Base-by-base conservation (phyloP, 2,329 filamentous ascomycete genomes). In the Fragosphaeria purpurea region DNA sequence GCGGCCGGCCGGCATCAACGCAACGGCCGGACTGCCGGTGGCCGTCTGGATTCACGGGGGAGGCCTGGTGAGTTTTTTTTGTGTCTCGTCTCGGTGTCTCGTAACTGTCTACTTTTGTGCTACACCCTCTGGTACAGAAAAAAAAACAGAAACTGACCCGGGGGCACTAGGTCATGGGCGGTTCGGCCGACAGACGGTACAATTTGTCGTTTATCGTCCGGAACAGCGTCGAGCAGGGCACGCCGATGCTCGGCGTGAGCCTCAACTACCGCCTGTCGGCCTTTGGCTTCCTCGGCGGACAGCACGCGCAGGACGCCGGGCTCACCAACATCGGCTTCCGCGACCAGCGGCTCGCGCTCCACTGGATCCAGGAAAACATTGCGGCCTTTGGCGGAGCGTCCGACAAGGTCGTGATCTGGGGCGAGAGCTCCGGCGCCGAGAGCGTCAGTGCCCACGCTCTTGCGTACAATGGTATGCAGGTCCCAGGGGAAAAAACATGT, bases 161-260 rank as follows among this genome's bases (percentile, higher is more conserved):
- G 22, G 22, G 22, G 22, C 22, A 22, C 35, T 7, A 37, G 35
- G 35, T 37, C 49, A 65, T 60, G 57, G 74, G 73, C 3, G 68
- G 69, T 7, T 51, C 68, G 60, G 35, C 58, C 55, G 70, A 77
- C 48, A 60, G 68, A 22, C 67, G 76, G 31, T 83, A 83, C 62
- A 82, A 83, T 58, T 67, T 82, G 52, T 76, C 75, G 11, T 77
- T 74, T 52, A 73, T 83, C 46, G 75, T 84, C 1, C 57, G 67
- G 34, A 65, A 70, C 53, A 66, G 70, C 31, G 62, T 70, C 33
- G 54, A 61, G 4, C 70, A 70, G 12, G 67, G 67, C 47, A 68
- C 70, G 46, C 72, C 70, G 0, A 67, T 77, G 50, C 66, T 76
- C 32, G 70, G 60, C 0, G 69, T 75, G 12, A 67, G 63, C 8